These are phyloP conservation scores for Melampsora americana DNA, from an alignment of 1,284 basidiomycete species.

Conservation along the genomic window DNA sequence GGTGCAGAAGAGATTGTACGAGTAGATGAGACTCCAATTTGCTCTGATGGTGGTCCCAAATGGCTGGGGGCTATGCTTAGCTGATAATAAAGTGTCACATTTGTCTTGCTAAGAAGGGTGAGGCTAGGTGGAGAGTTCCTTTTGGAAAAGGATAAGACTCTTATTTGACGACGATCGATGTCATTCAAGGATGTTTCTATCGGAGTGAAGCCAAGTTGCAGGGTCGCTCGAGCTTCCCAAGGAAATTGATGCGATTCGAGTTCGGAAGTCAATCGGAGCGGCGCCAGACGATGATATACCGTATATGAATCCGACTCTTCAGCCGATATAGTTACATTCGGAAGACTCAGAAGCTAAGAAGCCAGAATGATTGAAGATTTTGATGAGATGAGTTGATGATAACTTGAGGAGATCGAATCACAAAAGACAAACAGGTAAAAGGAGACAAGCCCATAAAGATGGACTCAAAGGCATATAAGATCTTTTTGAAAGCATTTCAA, in stretches of 20 bases:
- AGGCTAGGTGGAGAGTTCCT: neutral
- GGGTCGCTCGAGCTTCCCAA: neutral
- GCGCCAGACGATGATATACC: slow-evolving; percentile 7
- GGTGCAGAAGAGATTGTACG: slow-evolving; percentile 1
- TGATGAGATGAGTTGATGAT: too few relatives aligned
- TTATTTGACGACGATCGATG: neutral
- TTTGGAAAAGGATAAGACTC: neutral
- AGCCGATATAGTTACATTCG: neutral
- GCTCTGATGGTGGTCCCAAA: neutral
- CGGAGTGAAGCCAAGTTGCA: neutral
- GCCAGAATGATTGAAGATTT: too few relatives aligned
- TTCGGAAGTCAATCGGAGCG: neutral
- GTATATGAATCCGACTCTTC: neutral
- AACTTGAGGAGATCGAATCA: too few relatives aligned
- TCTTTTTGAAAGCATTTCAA: too few relatives aligned
- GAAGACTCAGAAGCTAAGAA: too few relatives aligned
- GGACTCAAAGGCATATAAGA: too few relatives aligned
- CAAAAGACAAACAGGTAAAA: too few relatives aligned
- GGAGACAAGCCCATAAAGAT: too few relatives aligned
- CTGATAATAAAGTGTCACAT: neutral
- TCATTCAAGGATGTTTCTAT: neutral
- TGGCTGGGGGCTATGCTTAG: neutral
- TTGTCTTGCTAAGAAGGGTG: neutral
- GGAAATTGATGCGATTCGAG: neutral
- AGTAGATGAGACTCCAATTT: neutral